Conservation (phyloP, 331 rosid genomes). For the Malus hybrid region DNA sequence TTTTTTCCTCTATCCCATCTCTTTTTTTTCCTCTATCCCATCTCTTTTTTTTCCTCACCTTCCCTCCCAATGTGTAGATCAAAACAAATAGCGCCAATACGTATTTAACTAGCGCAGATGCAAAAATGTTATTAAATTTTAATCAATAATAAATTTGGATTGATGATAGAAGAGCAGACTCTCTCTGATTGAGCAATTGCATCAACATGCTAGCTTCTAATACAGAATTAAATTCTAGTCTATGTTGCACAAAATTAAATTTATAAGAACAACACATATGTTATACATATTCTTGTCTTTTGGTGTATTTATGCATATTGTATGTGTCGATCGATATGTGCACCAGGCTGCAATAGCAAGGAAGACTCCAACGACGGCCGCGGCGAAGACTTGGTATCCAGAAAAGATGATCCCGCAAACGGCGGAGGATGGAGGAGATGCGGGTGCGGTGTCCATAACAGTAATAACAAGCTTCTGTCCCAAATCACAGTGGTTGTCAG, state of each 20-base stretch:
- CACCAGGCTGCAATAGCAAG: background rate
- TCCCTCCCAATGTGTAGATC: too few species aligned
- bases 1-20: too few species aligned
- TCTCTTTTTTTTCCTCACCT: too few species aligned
- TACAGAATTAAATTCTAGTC: background rate
- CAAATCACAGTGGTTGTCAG: slow-evolving; percentile 7
- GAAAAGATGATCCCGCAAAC: background rate
- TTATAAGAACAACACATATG: background rate
- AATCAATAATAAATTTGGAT: background rate
- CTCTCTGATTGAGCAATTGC: background rate
- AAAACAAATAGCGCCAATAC: too few species aligned
- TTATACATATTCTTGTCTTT: background rate
- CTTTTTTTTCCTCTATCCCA: too few species aligned
- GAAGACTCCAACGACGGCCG: background rate
- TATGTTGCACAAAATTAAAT: background rate
- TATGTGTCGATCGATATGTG: background rate
- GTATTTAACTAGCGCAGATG: too few species aligned
- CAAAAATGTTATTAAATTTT: background rate
- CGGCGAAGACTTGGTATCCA: background rate
- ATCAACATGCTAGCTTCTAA: background rate
- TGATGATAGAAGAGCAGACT: background rate
- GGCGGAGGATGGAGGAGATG: slow-evolving; percentile 1
- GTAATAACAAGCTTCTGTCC: slow-evolving; percentile 29
- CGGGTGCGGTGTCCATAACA: slow-evolving; percentile 5
- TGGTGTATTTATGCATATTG: background rate